These are phyloP conservation scores for Trifolium subterraneum DNA, from an alignment of 306 rosid species.

Conservation along the genomic window DNA sequence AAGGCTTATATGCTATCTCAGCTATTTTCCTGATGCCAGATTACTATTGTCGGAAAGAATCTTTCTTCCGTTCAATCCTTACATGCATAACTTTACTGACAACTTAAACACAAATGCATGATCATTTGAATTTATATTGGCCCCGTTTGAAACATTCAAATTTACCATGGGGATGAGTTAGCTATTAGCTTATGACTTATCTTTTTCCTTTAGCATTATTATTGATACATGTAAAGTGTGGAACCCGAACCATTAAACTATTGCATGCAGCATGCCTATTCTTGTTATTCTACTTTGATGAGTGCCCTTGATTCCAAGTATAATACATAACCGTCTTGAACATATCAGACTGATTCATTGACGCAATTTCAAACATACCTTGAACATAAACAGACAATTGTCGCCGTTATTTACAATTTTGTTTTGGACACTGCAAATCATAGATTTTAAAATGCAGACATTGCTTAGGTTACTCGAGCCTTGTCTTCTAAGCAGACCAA, in stretches of 20 bases:
- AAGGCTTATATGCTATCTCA: constrained; percentile 15
- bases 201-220: neutral
- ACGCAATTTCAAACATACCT: neutral
- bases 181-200: neutral
- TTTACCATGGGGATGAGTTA: neutral
- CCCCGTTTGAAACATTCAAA: neutral
- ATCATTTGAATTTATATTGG: neutral
- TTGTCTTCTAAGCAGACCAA: neutral
- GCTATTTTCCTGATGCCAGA: neutral
- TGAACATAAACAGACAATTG: neutral
- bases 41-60: constrained; percentile 2
- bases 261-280: neutral
- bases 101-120: constrained; percentile 1
- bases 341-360: neutral
- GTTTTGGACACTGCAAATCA: neutral
- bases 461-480: neutral
- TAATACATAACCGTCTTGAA: neutral
- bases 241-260: neutral
- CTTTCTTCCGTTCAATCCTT: constrained; percentile 1
- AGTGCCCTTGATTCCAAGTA: neutral
- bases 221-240: neutral
- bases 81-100: constrained; percentile 2
- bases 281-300: neutral
- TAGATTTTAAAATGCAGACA: neutral
- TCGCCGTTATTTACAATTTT: neutral